Percentiles rank a stretch among this genome's conserved stretches.
These are phyloP conservation scores for Naegleria fowleri DNA, from an alignment of 208 protist genomes.

Conservation along the genomic window DNA sequence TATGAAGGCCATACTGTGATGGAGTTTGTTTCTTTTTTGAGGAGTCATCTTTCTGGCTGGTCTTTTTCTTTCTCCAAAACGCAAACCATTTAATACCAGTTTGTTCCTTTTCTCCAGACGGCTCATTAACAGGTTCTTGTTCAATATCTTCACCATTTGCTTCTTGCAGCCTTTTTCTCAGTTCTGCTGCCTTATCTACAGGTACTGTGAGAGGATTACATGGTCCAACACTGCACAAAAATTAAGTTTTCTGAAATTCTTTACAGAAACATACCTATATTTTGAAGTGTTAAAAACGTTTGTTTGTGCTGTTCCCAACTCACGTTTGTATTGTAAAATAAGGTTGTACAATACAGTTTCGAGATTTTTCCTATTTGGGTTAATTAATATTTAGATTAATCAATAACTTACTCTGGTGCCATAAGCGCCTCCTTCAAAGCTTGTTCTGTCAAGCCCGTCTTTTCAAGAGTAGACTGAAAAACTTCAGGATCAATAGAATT, in stretches of 20 bases:
- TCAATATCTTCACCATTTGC: background rate
- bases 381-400: background rate
- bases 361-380: background rate
- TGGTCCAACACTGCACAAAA: background rate
- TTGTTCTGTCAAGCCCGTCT: too few species aligned
- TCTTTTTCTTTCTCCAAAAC: conserved; percentile 22
- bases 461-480: background rate
- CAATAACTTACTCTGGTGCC: background rate
- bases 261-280: too few species aligned
- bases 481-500: background rate
- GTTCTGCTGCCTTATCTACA: background rate
- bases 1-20: conserved; percentile 2
- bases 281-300: background rate
- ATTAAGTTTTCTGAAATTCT: too few species aligned
- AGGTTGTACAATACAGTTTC: conserved; percentile 21
- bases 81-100: background rate
- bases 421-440: background rate
- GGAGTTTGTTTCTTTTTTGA: background rate
- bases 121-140: background rate
- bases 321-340: background rate
- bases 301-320: background rate
- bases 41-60: background rate
- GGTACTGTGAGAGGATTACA: conserved; percentile 2
- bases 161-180: background rate
- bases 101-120: background rate